Evolutionary conservation across 2,329 filamentous ascomycete species (phyloP).

Genomic region (Aspergillus texensis): DNA sequence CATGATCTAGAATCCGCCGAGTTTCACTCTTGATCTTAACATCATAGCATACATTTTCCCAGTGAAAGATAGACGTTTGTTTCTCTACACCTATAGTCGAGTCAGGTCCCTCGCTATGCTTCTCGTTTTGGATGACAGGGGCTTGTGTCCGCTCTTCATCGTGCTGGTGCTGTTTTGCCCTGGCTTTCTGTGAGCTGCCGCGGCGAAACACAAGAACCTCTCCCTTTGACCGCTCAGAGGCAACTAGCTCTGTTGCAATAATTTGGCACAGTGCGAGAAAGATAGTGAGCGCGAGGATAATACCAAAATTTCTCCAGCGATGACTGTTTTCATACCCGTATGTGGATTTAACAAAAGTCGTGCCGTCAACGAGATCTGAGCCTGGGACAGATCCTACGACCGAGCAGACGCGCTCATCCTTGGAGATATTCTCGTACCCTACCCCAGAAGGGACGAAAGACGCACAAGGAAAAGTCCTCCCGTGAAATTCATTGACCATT

Average conservation of each 20-base stretch:
- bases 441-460: slow-evolving; percentile 45
- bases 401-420: slow-evolving; percentile 54
- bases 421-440: slow-evolving; percentile 39
- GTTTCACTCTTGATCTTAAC: slow-evolving; percentile 73
- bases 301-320: slow-evolving; percentile 69
- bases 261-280: slow-evolving; percentile 64
- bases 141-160: slow-evolving; percentile 9
- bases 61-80: slow-evolving; percentile 77
- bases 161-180: slow-evolving; percentile 1
- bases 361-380: slow-evolving; percentile 56
- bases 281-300: slow-evolving; percentile 63
- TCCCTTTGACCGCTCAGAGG: slow-evolving; percentile 32
- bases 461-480: slow-evolving; percentile 58
- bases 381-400: slow-evolving; percentile 61
- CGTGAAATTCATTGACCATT: slow-evolving; percentile 77
- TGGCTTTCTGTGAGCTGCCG: slow-evolving; percentile 7
- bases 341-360: slow-evolving; percentile 55
- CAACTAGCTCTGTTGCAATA: slow-evolving; percentile 36
- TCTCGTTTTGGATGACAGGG: neutral
- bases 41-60: slow-evolving; percentile 78
- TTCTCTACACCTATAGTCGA: slow-evolving; percentile 19
- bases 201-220: slow-evolving; percentile 14
- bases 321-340: slow-evolving; percentile 61
- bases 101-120: neutral
- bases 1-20: slow-evolving; percentile 60